Percentiles rank a stretch among this genome's conserved stretches.
Evolutionary conservation across 2,329 filamentous ascomycete species (phyloP).

Genomic region (Xylariaceae sp.): DNA sequence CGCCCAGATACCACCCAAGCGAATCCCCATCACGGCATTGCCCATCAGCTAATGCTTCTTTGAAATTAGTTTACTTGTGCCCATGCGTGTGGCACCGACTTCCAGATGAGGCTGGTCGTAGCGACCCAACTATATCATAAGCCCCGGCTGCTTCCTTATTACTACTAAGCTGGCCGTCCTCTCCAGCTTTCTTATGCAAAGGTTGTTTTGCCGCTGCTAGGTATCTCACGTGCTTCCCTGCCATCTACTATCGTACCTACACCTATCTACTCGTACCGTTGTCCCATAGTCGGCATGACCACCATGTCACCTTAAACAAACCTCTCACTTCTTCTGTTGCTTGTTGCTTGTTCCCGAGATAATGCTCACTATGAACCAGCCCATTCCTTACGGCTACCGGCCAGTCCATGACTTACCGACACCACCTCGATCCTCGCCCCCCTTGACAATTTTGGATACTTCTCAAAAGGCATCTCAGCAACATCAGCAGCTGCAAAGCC

Average conservation of each 20-base stretch:
- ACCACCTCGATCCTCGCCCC: constrained; percentile 53
- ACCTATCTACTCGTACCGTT: too few species aligned
- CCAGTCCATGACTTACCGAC: constrained; percentile 58
- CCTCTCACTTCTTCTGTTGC: constrained; percentile 24
- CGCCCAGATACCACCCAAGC: constrained; percentile 28
- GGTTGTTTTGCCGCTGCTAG: constrained; percentile 33
- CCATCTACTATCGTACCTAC: constrained; percentile 8
- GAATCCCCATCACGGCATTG: constrained; percentile 20
- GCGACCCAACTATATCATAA: constrained; percentile 34
- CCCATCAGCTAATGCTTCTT: constrained; percentile 26
- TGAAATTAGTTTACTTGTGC: constrained; percentile 26
- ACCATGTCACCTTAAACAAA: constrained; percentile 24
- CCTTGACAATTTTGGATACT: constrained; percentile 46
- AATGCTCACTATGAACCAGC: constrained; percentile 60
- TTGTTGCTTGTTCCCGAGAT: constrained; percentile 33
- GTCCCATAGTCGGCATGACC: constrained; percentile 12
- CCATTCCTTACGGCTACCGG: constrained; percentile 53
- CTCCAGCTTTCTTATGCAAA: constrained; percentile 37
- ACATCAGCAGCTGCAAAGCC: constrained; percentile 43
- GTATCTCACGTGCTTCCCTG: constrained; percentile 10
- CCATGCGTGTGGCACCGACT: constrained; percentile 33
- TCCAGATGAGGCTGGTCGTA: constrained; percentile 35
- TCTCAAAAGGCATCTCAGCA: constrained; percentile 38
- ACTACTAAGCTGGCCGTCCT: constrained; percentile 36
- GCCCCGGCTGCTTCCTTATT: constrained; percentile 33